Evolutionary conservation across 768 basidiomycete genomes (phyloP), one percentile per base, ranked within the genome.

Genomic region (Pulveroboletus sp.): DNA sequence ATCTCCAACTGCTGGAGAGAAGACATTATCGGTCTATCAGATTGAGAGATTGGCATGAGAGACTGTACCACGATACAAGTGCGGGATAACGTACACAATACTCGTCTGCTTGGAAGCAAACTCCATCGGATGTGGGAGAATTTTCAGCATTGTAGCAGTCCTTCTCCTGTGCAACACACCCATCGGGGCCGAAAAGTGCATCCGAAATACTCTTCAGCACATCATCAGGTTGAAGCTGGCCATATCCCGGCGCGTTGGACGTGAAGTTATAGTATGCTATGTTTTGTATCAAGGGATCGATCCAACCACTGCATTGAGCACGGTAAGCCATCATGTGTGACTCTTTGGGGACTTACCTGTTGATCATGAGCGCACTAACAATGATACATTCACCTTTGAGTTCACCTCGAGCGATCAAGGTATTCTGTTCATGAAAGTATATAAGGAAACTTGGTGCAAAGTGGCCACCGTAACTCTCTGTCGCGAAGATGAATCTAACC

Each of bases 381-480:
- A 69, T 59, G 40, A 87, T 66, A 34, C 69, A 65, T 47, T 79
- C 79, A 2, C 78, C 84, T 20, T 72, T 38, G 6, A 84, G 52
- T 4, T 56, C 47, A 6, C 78, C 77, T 8, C 58, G 58, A 9
- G 66, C 53, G 43, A 85, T 84, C 43, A 73, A 64, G 1, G 67
- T 65, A 40, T 84, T 86, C 61, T 86, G 83, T 47, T 82, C 65
- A 29, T 83, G 72, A 57, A 87, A 85, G 57, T 75, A 84, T 5
- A 78, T 78, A 24, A 82, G 80, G 51, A 85, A 84, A 41, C 71
- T 72, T 4, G 84, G 82, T 1, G 79, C 83, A 58, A 82, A 85
- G 57, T 85, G 82, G 0, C 83, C 82, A 6, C 84, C 84, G 46
- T 83, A 86, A 42, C 80, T 82, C 59, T 86, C 83, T 7, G 83